Conservation (phyloP, 2,329 filamentous ascomycete species). For the Plectosphaerella cucumerina region DNA sequence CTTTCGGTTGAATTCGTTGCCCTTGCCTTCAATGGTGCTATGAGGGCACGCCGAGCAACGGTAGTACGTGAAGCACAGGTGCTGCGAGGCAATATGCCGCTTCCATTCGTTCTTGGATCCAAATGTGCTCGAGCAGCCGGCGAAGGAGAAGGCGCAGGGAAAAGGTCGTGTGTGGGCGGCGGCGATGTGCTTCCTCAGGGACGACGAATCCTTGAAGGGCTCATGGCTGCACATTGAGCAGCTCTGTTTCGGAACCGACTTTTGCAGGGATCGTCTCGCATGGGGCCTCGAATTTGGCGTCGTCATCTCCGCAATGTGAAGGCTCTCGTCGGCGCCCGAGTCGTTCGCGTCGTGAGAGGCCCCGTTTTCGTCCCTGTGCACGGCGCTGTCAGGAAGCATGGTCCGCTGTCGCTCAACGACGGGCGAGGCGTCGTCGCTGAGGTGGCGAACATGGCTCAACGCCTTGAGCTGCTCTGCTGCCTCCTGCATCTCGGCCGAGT, state of each 20-base stretch:
- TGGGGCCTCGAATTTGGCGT: constrained; percentile 31
- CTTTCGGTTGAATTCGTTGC: constrained; percentile 83
- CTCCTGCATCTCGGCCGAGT: constrained; percentile 66
- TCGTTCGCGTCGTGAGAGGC: constrained; percentile 36
- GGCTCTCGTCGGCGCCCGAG: constrained; percentile 33
- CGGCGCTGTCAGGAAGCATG: constrained; percentile 31
- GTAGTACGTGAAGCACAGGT: constrained; percentile 68
- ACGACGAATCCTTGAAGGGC: constrained; percentile 64
- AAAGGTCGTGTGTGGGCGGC: constrained; percentile 71
- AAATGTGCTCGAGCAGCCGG: constrained; percentile 79
- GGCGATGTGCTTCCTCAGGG: constrained; percentile 62
- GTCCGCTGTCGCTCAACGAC: constrained; percentile 27
- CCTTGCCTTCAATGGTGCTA: constrained; percentile 49
- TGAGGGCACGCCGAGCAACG: constrained; percentile 59
- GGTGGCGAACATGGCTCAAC: constrained; percentile 54
- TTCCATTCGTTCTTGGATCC: constrained; percentile 98
- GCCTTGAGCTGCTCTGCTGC: constrained; percentile 64
- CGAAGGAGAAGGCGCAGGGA: constrained; percentile 79
- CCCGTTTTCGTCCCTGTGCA: constrained; percentile 35
- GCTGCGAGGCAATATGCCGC: constrained; percentile 85
- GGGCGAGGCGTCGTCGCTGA: constrained; percentile 25
- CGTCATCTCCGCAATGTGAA: constrained; percentile 25
- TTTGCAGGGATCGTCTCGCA: constrained; percentile 41
- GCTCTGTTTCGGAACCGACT: constrained; percentile 47
- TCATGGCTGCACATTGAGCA: constrained; percentile 59